Percentiles rank a stretch among this genome's conserved stretches.
Conservation (phyloP, 805 yeast genomes). For the Cyberlindnera petersonii region DNA sequence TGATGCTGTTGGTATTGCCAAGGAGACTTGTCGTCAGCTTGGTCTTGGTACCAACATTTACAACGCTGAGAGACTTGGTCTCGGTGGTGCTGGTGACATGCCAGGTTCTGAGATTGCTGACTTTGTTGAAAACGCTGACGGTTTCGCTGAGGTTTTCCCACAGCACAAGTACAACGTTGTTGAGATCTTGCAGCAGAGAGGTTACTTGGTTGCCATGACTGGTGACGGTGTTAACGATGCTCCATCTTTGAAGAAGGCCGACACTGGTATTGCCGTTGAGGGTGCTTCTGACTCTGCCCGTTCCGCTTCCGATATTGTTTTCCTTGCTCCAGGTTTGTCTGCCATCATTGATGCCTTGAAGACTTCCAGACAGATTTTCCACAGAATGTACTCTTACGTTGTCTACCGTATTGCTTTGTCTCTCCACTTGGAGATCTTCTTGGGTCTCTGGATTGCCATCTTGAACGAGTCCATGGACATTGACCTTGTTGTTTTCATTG, state of each 20-base stretch:
- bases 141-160: constrained; percentile 98
- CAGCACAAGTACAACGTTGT: constrained; percentile 96
- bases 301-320: constrained; percentile 95
- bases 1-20: constrained; percentile 98
- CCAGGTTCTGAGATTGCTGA: constrained; percentile 97
- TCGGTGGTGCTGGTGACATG: constrained; percentile 90
- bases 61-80: constrained; percentile 95
- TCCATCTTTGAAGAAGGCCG: constrained; percentile 95
- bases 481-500: constrained; percentile 92
- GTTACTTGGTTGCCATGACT: constrained; percentile 98
- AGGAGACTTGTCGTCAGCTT: constrained; percentile 96
- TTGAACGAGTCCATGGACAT: constrained; percentile 81
- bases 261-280: constrained; percentile 96
- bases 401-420: constrained; percentile 97
- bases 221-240: constrained; percentile 99
- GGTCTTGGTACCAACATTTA: constrained; percentile 95
- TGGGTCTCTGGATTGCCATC: constrained; percentile 96
- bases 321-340: constrained; percentile 92
- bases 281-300: constrained; percentile 97
- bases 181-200: constrained; percentile 92
- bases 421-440: constrained; percentile 88
- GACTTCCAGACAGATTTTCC: constrained; percentile 96
- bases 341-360: constrained; percentile 92
- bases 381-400: constrained; percentile 98
- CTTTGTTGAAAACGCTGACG: constrained; percentile 96